Base-by-base conservation (phyloP, 2,329 filamentous ascomycete genomes). In the Penicillium sp. region DNA sequence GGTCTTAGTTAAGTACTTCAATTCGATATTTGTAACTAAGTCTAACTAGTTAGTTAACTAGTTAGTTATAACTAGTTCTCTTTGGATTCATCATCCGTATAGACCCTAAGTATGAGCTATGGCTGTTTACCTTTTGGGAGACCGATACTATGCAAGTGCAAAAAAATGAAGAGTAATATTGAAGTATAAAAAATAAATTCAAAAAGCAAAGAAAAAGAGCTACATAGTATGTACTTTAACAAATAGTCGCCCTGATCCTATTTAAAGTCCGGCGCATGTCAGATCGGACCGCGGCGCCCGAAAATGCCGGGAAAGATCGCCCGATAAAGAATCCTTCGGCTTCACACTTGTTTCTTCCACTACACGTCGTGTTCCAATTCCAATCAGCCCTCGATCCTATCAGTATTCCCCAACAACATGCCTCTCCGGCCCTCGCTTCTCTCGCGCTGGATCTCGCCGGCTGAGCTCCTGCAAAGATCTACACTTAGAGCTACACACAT, bases 381-480 rank as follows among this genome's bases (percentile, higher is more conserved):
- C 40, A 20, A 28, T 9, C 44, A 38, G 35, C 6, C 10, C 10
- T 6, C 9, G 27, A 9, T 28, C 4, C 33, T 9, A 41, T 27
- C 28, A 8, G 10, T 27, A 41, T 31, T 18, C 27, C 43, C 23
- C 13, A 18, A 33, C 31, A 23, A 40, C 12, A 58, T 58, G 49
- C 44, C 56, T 24, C 25, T 59, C 24, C 52, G 52, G 12, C 45
- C 46, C 15, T 41, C 44, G 15, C 39, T 55, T 13, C 28, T 57
- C n/a, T 46, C 57, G n/a, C 57, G 56, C 49, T 64, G 58, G 63
- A 40, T 62, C 44, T 53, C 55, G 28, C 57, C 55, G n/a, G 37
- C 50, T 9, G 40, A 42, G 40, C 40, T 61, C n/a, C 44, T 55
- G 25, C 50, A 50, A 44, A 40, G 42, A 41, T 37, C 18, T 41